These are phyloP conservation scores for Fragaria vesca DNA, from an alignment of 306 rosid genomes.

Conservation along the genomic window DNA sequence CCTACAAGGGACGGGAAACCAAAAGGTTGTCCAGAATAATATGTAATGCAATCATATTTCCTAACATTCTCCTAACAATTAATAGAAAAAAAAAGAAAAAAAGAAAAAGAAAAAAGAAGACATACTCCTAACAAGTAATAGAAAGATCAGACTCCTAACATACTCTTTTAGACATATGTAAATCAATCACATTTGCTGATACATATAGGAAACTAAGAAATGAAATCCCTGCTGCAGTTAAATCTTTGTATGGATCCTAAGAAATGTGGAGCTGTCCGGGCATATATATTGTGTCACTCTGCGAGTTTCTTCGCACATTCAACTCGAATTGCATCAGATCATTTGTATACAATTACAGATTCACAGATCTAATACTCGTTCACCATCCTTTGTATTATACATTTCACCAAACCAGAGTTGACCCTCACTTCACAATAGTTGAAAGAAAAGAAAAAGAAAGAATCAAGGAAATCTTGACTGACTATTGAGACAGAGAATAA, in stretches of 20 bases:
- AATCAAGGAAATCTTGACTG: not conserved
- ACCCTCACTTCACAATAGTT: not conserved
- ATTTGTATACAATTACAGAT: not conserved
- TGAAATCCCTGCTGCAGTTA: no score
- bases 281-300: not conserved
- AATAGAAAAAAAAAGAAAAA: no score
- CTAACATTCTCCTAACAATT: no score
- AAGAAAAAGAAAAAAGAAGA: no score
- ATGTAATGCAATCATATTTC: no score
- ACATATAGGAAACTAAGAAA: no score
- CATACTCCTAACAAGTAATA: no score
- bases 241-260: not conserved
- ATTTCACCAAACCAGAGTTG: not conserved
- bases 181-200: no score
- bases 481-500: conserved; percentile 31
- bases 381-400: not conserved
- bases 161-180: no score
- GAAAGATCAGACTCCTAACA: no score
- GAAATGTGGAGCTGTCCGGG: not conserved
- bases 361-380: not conserved
- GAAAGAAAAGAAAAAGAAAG: not conserved
- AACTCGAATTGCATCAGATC: not conserved
- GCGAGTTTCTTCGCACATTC: conserved; percentile 5
- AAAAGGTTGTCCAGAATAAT: no score
- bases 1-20: no score